Percentiles rank a stretch among this genome's conserved stretches.
Evolutionary conservation across 192 early-diverging fungal species (phyloP).

Genomic region (Diversispora eburnea): DNA sequence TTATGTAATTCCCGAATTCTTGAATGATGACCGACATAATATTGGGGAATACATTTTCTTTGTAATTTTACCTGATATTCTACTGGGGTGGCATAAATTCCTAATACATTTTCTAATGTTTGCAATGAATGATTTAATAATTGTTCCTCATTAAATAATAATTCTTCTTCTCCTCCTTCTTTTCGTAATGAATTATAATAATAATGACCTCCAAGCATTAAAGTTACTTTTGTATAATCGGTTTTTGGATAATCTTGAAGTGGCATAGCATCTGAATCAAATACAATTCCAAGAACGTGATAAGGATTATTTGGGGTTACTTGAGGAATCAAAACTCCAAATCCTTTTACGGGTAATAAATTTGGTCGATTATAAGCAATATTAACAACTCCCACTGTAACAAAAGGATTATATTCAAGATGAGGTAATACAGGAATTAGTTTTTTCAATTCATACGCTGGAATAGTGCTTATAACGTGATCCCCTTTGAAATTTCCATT

Average conservation of each 20-base stretch:
- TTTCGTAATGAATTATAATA: slow-evolving; percentile 45
- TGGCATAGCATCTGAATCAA: slow-evolving; percentile 80
- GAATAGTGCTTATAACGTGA: slow-evolving; percentile 69
- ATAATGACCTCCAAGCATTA: slow-evolving; percentile 86
- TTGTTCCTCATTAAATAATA: slow-evolving; percentile 29
- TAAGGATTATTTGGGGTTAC: slow-evolving; percentile 50
- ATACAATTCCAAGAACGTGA: slow-evolving; percentile 70
- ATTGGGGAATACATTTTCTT: slow-evolving; percentile 83
- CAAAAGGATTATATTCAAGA: slow-evolving; percentile 60
- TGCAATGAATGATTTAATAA: slow-evolving; percentile 51
- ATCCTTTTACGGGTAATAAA: slow-evolving; percentile 69
- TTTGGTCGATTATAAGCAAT: slow-evolving; percentile 55
- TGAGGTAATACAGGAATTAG: slow-evolving; percentile 51
- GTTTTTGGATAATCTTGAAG: slow-evolving; percentile 51
- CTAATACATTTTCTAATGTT: slow-evolving; percentile 56
- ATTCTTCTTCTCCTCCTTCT: too few species aligned
- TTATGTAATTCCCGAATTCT: slow-evolving; percentile 63
- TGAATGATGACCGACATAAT: slow-evolving; percentile 75
- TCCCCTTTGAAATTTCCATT: slow-evolving; percentile 40
- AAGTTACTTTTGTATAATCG: slow-evolving; percentile 60
- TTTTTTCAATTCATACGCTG: slow-evolving; percentile 47
- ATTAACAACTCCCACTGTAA: slow-evolving; percentile 83
- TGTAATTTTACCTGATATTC: slow-evolving; percentile 58
- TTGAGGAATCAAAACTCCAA: slow-evolving; percentile 86
- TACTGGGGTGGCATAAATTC: slow-evolving; percentile 47